phyloP scores from a whole-genome alignment of 2,329 filamentous ascomycete species.

The Rasamsonia emersonii region DNA sequence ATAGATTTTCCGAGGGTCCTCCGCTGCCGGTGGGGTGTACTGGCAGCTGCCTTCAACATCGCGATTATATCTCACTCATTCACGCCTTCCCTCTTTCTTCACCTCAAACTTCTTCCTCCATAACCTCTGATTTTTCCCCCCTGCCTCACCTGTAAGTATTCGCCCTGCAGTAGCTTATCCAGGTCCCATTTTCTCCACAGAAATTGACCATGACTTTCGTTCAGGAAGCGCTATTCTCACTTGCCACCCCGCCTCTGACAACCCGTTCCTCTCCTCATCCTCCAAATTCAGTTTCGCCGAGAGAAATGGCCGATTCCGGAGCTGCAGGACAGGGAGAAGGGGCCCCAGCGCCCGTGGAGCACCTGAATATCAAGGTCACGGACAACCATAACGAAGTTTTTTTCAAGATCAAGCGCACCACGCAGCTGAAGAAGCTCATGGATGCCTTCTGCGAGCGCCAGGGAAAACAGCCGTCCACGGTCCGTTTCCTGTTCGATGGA shows the following conservation, averaged over 20 bases:
- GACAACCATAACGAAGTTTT: constrained; percentile 99
- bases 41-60: constrained; percentile 8
- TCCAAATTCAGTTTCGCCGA: too few species aligned
- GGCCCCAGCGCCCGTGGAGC: constrained; percentile 52
- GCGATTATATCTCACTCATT: constrained; percentile 6
- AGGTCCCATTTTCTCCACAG: not conserved
- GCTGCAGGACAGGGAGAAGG: constrained; percentile 11
- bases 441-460: constrained; percentile 94
- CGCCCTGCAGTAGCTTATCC: not conserved
- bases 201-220: constrained; percentile 1
- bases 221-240: not conserved
- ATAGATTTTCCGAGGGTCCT: constrained; percentile 28
- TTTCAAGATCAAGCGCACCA: constrained; percentile 98
- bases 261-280: constrained; percentile 13
- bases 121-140: not conserved
- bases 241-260: constrained; percentile 11
- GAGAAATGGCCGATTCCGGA: constrained; percentile 39
- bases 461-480: constrained; percentile 74
- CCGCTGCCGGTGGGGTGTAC: constrained; percentile 21
- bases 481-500: constrained; percentile 95
- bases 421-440: constrained; percentile 96
- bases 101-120: constrained; percentile 1
- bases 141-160: constrained; percentile 1
- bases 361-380: constrained; percentile 98
- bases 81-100: constrained; percentile 4